Base-by-base conservation (phyloP, 305 asterid species). In the Fraxinus platypoda region DNA sequence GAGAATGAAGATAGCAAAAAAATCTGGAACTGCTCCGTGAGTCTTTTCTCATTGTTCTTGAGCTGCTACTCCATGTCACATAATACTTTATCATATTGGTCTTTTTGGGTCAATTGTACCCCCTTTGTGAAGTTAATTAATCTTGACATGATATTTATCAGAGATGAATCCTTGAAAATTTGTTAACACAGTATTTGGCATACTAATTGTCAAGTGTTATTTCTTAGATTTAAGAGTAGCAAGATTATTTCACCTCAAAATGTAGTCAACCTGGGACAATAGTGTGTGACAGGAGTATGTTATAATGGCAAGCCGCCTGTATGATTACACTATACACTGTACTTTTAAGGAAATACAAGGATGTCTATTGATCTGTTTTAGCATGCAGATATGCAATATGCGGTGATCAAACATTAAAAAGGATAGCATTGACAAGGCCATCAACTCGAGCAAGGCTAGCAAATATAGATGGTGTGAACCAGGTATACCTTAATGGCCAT, bases 381-480 rank as follows among this genome's bases (percentile, higher is more conserved):
- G 62, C 87, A 79, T 85, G 89, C 93, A 95, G 99, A 80, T 95
- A 95, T 88, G 98, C 99, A 87, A 85, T 95, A 83, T 95, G 97
- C 83, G 98, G 99, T 75, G 99, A 95, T 89, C 93, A 80, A 85
- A 94, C 99, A 83, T 87, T 95, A 87, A 90, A 91, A 91, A 92
- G 91, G 89, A 92, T 95, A 85, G 88, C 97, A 83, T 81, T 86
- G 88, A 84, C 85, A 71, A 91, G 99, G 90, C 99, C 99, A 77
- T 94, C 98, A 34, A 93, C 98, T 68, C 88, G 88, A 90, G 97
- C 99, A 84, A 93, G 98, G 87, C 94, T 95, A 82, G 99, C 99
- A 81, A 95, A 93, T 86, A 92, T 95, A 80, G 98, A 95, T 90
- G 99, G 99, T 37, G 94, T 95, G 66, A 95, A 95, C 88, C 99